Evolutionary conservation across 2,329 filamentous ascomycete species (phyloP).

Genomic region (Xylariaceae sp.): DNA sequence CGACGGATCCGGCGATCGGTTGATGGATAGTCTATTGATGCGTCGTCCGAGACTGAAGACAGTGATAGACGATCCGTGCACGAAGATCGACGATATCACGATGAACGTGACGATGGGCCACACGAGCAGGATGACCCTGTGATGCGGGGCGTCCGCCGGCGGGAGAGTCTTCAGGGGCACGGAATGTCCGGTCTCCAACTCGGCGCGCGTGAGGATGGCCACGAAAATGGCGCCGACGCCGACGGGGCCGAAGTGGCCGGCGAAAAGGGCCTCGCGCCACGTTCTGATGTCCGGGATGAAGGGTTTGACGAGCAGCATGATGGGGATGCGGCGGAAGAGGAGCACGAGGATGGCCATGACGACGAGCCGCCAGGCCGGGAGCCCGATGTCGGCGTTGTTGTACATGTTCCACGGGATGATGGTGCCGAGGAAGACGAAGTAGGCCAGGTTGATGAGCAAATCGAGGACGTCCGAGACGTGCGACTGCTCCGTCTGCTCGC

Average conservation of each 20-base stretch:
- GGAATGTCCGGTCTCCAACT: conserved; percentile 70
- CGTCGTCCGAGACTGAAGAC: conserved; percentile 97
- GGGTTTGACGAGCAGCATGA: conserved; percentile 88
- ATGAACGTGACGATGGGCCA: conserved; percentile 96
- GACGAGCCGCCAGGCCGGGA: conserved; percentile 84
- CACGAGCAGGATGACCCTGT: conserved; percentile 73
- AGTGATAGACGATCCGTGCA: conserved; percentile 96
- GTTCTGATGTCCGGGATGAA: conserved; percentile 95
- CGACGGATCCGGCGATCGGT: conserved; percentile 57
- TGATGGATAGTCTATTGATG: conserved; percentile 93
- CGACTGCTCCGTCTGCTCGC: conserved; percentile 95
- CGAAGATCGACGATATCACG: conserved; percentile 87
- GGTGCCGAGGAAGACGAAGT: conserved; percentile 95
- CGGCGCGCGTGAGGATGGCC: conserved; percentile 86
- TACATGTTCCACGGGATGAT: conserved; percentile 95
- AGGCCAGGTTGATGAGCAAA: conserved; percentile 90
- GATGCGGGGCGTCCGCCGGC: conserved; percentile 48
- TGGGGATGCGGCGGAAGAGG: conserved; percentile 89
- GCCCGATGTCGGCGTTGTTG: conserved; percentile 67
- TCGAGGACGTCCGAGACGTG: conserved; percentile 99
- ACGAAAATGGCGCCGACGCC: conserved; percentile 96
- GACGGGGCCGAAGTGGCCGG: conserved; percentile 95
- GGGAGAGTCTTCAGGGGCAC: conserved; percentile 68
- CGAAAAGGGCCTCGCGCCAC: conserved; percentile 94
- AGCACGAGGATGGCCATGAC: conserved; percentile 91